Base-by-base conservation (phyloP, 495 filamentous ascomycete genomes). In the Hyaloscypha finlandica region DNA sequence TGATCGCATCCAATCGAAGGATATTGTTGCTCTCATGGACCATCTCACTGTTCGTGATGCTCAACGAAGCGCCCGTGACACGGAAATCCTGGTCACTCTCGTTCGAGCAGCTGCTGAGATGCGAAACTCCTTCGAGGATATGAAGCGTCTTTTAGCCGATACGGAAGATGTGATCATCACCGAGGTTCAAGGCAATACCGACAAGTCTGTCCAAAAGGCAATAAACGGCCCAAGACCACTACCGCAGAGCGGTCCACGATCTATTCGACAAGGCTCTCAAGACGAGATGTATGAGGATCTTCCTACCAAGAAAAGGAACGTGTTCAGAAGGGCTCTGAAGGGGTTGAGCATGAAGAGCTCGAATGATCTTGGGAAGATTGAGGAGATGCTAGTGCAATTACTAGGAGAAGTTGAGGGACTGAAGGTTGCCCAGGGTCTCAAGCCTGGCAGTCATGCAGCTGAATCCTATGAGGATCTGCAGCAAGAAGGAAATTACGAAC, bases 21-120 rank as follows among this genome's bases (percentile, higher is more conserved):
- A 99, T 75, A 96, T 99, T 71, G 89, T 98, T 69, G 93, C 95
- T 51, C 81, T 99, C 31, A 98, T 99, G 95, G 94, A 99, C 74
- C 95, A 96, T 76, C 89, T 99, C 67, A 98, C 95, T 74, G 96
- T 97, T 68, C 89, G 95, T 14, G 95, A 99, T 81, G 94, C 93
- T 52, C 94, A 97, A 79, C 92, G 95, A 39, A 97, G 96, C 78
- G 95, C 95, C 56, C 85, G 94, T 48, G 95, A 99, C 72, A 99
- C 95, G 1, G 95, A 98, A 78, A 97, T 99, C 61, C 78, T 99
- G 35, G 90, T 98, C 59, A 97, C 95, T 3, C 84, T 99, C 48
- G 95, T 98, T 57, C 88, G 93, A 60, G 93, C 92, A 68, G 94
- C 96, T 19, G 92, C 96, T 12, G 95, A 99, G 74, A 97, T 98